phyloP scores from a whole-genome alignment of 306 rosid species.

The Trifolium dubium region DNA sequence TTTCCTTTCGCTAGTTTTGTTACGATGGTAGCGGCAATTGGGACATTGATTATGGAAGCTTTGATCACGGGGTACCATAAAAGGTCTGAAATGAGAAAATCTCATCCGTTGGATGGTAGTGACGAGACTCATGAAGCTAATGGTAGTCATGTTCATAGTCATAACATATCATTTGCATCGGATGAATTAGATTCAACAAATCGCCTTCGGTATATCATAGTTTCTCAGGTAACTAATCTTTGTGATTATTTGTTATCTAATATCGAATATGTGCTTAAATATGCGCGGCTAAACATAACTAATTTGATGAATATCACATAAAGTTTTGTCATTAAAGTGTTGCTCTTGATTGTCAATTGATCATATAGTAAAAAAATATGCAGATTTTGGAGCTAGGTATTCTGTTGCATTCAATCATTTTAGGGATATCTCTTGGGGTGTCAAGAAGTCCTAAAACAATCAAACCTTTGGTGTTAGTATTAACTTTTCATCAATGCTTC shows the following conservation, averaged over 20 bases:
- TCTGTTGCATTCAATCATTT: conserved; percentile 60
- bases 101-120: conserved; percentile 46
- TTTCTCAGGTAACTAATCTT: conserved; percentile 41
- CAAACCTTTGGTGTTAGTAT: conserved; percentile 63
- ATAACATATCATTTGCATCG: conserved; percentile 2
- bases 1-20: conserved; percentile 71
- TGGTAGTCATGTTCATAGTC: conserved; percentile 24
- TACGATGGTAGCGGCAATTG: conserved; percentile 65
- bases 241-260: neutral
- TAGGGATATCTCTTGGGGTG: conserved; percentile 69
- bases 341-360: neutral
- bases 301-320: neutral
- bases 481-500: conserved; percentile 68
- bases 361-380: neutral
- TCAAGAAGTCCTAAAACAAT: conserved; percentile 58
- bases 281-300: neutral
- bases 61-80: conserved; percentile 54
- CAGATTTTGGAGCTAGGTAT: conserved; percentile 56
- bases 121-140: conserved; percentile 16
- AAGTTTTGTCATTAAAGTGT: no score
- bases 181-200: conserved; percentile 37
- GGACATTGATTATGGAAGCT: conserved; percentile 64
- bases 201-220: conserved; percentile 35
- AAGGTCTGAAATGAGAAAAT: conserved; percentile 46
- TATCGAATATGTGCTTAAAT: neutral